phyloP scores from a whole-genome alignment of 352 stramenopile species.

The Thalassiosira hispida region DNA sequence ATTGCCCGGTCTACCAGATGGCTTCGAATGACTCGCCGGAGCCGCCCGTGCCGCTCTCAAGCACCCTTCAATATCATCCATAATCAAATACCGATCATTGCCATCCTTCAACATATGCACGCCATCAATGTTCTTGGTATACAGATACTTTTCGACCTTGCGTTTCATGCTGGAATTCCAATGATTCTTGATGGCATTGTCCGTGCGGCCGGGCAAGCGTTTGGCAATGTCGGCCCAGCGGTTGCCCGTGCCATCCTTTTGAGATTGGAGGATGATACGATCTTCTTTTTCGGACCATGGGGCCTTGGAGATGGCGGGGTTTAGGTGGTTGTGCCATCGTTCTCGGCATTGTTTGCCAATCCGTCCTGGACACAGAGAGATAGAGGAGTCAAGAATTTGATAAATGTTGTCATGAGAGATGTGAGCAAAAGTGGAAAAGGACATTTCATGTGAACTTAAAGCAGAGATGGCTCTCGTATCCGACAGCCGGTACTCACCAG shows the following conservation, averaged over 20 bases:
- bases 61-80: constrained; percentile 76
- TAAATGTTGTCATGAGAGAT: neutral
- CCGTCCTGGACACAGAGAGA: constrained; percentile 70
- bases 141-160: constrained; percentile 75
- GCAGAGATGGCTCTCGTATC: too few relatives aligned
- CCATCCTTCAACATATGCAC: constrained; percentile 53
- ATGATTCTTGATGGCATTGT: constrained; percentile 99
- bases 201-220: constrained; percentile 92
- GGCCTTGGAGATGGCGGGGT: constrained; percentile 92
- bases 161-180: constrained; percentile 88
- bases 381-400: neutral
- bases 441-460: neutral
- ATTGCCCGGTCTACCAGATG: neutral
- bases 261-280: constrained; percentile 90
- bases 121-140: constrained; percentile 64
- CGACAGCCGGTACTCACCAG: constrained; percentile 41
- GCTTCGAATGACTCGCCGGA: constrained; percentile 1
- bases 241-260: constrained; percentile 91
- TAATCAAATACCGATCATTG: constrained; percentile 69
- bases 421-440: neutral
- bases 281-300: constrained; percentile 95
- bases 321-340: constrained; percentile 95
- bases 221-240: constrained; percentile 96
- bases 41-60: constrained; percentile 53
- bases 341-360: constrained; percentile 96